Percentiles rank a stretch among this genome's conserved stretches.
Evolutionary conservation across 305 asterid genomes (phyloP).

Genomic region (Rubia tinctorum): DNA sequence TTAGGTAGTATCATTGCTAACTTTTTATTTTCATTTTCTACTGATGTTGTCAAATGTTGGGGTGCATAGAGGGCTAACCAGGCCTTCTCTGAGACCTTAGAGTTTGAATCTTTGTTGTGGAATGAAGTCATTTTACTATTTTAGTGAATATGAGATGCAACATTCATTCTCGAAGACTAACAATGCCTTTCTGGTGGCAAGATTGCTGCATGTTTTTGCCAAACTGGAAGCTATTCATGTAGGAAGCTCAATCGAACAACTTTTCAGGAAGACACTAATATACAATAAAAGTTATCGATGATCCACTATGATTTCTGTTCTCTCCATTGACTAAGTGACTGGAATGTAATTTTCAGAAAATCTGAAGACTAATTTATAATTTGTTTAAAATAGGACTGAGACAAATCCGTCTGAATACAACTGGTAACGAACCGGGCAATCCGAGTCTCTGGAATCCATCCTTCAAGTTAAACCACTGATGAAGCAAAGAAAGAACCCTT

Average conservation of each 20-base stretch:
- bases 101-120: constrained; percentile 28
- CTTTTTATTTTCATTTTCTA: no score
- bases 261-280: no score
- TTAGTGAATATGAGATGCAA: constrained; percentile 33
- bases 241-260: constrained; percentile 8
- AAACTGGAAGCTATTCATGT: constrained; percentile 30
- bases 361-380: constrained; percentile 8
- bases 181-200: constrained; percentile 20
- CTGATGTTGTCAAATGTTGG: constrained; percentile 22
- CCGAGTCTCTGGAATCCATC: not conserved
- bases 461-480: not conserved
- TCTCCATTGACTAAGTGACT: not conserved
- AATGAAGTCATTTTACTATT: constrained; percentile 36
- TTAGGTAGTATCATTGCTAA: no score
- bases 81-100: constrained; percentile 27
- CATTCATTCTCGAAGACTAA: constrained; percentile 24
- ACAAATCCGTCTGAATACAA: not conserved
- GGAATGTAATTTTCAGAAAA: not conserved
- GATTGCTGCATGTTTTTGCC: constrained; percentile 37
- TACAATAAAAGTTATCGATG: no score
- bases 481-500: constrained; percentile 18
- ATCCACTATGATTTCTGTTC: not conserved
- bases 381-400: constrained; percentile 8
- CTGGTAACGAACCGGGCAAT: not conserved
- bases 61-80: constrained; percentile 28